These are phyloP conservation scores for Camellia granthamiana DNA, from an alignment of 148 eudicot genomes.

Conservation along the genomic window DNA sequence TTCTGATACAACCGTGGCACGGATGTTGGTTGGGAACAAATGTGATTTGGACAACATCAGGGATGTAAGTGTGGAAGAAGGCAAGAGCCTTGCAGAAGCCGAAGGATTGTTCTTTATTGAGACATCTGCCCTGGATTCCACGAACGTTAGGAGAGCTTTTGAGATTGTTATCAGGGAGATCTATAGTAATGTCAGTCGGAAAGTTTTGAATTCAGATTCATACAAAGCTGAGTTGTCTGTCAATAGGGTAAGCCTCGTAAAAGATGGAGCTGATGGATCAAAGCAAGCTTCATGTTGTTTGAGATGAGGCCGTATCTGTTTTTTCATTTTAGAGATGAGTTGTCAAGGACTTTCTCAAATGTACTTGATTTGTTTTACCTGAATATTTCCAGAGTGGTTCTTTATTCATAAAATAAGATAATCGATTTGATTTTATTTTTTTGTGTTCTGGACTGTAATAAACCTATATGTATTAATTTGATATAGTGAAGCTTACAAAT, in stretches of 20 bases:
- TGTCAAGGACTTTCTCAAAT: background rate
- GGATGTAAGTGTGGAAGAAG: constrained; percentile 58
- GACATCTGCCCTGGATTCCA: constrained; percentile 73
- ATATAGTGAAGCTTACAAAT: constrained; percentile 3
- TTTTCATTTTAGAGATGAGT: background rate
- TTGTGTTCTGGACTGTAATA: background rate
- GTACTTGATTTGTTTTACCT: background rate
- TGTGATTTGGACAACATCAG: constrained; percentile 62
- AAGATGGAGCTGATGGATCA: constrained; percentile 31
- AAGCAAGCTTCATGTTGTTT: constrained; percentile 55
- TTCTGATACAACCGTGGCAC: constrained; percentile 65
- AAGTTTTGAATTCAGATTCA: constrained; percentile 60
- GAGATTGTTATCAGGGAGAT: constrained; percentile 64
- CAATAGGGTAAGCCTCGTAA: constrained; percentile 62
- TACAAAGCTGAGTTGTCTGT: constrained; percentile 62
- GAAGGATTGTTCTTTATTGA: constrained; percentile 73
- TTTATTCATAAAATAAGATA: background rate
- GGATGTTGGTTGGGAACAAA: constrained; percentile 69
- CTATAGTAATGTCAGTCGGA: constrained; percentile 54
- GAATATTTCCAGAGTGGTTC: background rate
- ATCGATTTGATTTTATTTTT: background rate
- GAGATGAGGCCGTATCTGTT: constrained; percentile 14
- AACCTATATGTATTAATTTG: background rate
- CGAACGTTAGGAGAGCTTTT: constrained; percentile 60
- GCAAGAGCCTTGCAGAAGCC: constrained; percentile 62